These are phyloP conservation scores for Viridothelium virens DNA, from an alignment of 495 filamentous ascomycete species.

Conservation along the genomic window DNA sequence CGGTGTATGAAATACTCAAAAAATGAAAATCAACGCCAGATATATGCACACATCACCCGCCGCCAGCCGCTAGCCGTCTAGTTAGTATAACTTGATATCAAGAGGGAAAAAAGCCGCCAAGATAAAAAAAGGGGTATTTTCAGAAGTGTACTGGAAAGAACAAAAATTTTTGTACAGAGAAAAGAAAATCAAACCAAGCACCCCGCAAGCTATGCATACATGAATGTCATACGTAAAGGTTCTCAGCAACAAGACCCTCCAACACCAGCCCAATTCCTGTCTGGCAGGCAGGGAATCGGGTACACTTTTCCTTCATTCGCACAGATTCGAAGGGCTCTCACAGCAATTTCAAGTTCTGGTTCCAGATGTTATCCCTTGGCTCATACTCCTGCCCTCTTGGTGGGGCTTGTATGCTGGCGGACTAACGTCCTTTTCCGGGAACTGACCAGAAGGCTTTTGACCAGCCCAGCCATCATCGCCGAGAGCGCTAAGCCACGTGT, in stretches of 20 bases:
- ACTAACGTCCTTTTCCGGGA: not conserved
- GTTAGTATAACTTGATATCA: not conserved
- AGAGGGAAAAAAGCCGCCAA: not conserved
- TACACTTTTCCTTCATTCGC: not conserved
- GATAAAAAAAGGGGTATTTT: not conserved
- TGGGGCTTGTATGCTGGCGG: not conserved
- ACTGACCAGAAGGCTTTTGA: conserved; percentile 15
- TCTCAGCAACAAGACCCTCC: not conserved
- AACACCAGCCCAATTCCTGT: not conserved
- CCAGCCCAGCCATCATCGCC: conserved; percentile 65
- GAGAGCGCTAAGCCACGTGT: conserved; percentile 75
- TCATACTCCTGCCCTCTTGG: conserved; percentile 34
- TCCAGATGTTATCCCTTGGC: conserved; percentile 48
- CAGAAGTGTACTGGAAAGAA: not conserved
- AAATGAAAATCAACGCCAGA: not conserved
- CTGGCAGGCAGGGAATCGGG: not conserved
- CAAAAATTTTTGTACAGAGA: not conserved
- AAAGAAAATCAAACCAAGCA: not conserved
- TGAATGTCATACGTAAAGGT: not conserved
- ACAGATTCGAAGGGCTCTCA: not conserved
- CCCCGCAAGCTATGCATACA: conserved; percentile 4
- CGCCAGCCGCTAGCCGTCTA: not conserved
- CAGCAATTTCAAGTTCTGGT: conserved; percentile 33
- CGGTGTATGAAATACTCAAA: not conserved
- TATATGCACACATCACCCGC: not conserved